Evolutionary conservation across 371 early-diverging fungal genomes (phyloP).

Genomic region (Mucor piriformis): DNA sequence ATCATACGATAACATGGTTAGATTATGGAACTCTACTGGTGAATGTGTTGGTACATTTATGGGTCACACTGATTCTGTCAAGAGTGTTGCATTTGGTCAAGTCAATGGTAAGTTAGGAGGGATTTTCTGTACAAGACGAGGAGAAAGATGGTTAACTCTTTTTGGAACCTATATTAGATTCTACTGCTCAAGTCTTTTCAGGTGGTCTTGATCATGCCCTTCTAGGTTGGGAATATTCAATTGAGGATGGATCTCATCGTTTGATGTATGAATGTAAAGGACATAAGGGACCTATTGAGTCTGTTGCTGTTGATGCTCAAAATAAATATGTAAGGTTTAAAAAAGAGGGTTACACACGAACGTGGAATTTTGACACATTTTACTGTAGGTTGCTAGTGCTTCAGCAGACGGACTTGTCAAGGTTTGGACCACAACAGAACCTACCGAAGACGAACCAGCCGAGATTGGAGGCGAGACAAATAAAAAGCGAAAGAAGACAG

Average conservation of each 20-base stretch:
- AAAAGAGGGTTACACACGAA: slow-evolving; percentile 8
- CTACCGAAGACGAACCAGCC: slow-evolving; percentile 55
- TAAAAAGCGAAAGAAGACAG: slow-evolving; percentile 55
- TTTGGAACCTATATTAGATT: background rate
- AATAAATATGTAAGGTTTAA: slow-evolving; percentile 10
- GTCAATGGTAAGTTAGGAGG: slow-evolving; percentile 18
- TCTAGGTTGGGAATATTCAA: slow-evolving; percentile 49
- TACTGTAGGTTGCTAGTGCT: slow-evolving; percentile 76
- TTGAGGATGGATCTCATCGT: slow-evolving; percentile 22
- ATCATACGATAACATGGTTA: slow-evolving; percentile 82
- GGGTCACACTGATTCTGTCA: slow-evolving; percentile 77
- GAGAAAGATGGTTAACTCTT: too few relatives aligned
- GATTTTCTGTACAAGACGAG: background rate
- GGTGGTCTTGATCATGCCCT: slow-evolving; percentile 54
- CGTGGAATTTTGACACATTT: background rate
- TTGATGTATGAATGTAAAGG: slow-evolving; percentile 77
- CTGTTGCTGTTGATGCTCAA: slow-evolving; percentile 51
- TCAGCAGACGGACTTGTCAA: slow-evolving; percentile 81
- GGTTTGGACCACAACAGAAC: slow-evolving; percentile 71
- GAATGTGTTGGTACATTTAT: slow-evolving; percentile 70
- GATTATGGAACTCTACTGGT: slow-evolving; percentile 81
- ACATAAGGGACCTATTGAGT: slow-evolving; percentile 73
- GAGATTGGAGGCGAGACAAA: slow-evolving; percentile 51
- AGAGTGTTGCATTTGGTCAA: slow-evolving; percentile 52
- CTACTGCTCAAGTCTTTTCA: slow-evolving; percentile 31